Evolutionary conservation across 2,329 filamentous ascomycete species (phyloP), one percentile per base, ranked within the genome.

Genomic region (Alternaria dauci): DNA sequence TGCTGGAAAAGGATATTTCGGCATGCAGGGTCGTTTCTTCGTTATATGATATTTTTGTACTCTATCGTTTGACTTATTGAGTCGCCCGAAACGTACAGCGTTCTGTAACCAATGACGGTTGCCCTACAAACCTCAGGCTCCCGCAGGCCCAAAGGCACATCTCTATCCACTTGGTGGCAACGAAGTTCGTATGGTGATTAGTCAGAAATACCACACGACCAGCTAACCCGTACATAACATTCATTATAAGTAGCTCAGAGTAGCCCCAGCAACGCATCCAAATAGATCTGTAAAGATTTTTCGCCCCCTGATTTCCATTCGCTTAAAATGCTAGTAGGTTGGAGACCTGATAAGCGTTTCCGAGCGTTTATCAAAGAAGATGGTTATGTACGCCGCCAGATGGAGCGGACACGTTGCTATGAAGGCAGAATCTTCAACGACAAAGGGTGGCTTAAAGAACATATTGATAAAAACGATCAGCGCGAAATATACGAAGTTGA

Each of bases 341-440:
- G 4, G 41, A 43, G 23, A 43, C 41, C 12, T 4, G 11, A 26
- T 11, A 43, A 43, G 11, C 7, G 7, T 0, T 25, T 43, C 2
- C 4, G 26, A 26, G 23, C 20, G 5, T 43, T 43, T 16, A 52
- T 58, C 23, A 46, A 30, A 44, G 23, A 58, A 6, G n/a, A 39
- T 52, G 5, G 39, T 36, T 26, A 52, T 46, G 16, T 36, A 34
- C 20, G 39, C 8, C 4, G n/a, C n/a, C n/a, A 59, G 26, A 53
- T 44, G 5, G 30, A 59, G 56, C 30, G 18, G 32, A 34, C 34
- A 32, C 30, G 41, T 5, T 43, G 4, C 12, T 59, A 52, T 43
- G 1, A 48, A 54, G 32, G 50, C 30, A 59, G 41, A 41, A 23
- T 50, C 18, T 59, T 59, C 26, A 59, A 59, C 28, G 28, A 53